Base-by-base conservation (phyloP, 306 rosid species). In the Erythrophleum fordii region DNA sequence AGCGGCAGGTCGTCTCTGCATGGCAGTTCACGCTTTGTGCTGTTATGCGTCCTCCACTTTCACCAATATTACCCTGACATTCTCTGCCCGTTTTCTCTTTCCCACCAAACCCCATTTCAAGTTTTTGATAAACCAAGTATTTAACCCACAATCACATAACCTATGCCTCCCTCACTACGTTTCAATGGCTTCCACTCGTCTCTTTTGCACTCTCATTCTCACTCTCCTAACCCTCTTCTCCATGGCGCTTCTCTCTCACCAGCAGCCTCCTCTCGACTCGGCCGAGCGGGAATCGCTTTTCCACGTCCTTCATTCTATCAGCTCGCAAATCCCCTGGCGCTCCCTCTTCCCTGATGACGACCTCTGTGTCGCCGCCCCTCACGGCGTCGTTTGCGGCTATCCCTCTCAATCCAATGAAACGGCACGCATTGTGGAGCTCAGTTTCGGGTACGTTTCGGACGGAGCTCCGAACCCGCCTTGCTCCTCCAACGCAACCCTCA, bases 401-500 rank as follows among this genome's bases (percentile, higher is more conserved):
- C 82, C 86, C 55, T 52, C 76, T 18, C 70, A 78, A 1, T 45
- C 64, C 42, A 9, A 51, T 6, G 49, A 80, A 3, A 35, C 90
- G 2, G 79, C 28, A 4, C 98, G 88, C 80, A 28, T 95, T 66
- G 81, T 85, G 23, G 87, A 92, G 78, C 86, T 95, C 51, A 95
- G 87, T 73, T 90, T 92, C 53, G 97, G 97, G 12, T 87, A 78
- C 58, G 90, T 92, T 26, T 94, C 98, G 16, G 98, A 92, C 53
- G 85, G 53, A 69, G 44, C 87, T 5, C 85, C 92, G 0, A 94
- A 90, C 89, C 97, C 97, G 7, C 90, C 92, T 1, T 94, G 98
- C 73, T 85, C 90, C 41, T 4, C 75, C 8, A 73, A 85, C 76
- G 85, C 97, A 28, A 83, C 89, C 0, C 72, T 94, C 75, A 62